Conservation (phyloP, 164 flowering plant genomes). For the Vitis labrusca region DNA sequence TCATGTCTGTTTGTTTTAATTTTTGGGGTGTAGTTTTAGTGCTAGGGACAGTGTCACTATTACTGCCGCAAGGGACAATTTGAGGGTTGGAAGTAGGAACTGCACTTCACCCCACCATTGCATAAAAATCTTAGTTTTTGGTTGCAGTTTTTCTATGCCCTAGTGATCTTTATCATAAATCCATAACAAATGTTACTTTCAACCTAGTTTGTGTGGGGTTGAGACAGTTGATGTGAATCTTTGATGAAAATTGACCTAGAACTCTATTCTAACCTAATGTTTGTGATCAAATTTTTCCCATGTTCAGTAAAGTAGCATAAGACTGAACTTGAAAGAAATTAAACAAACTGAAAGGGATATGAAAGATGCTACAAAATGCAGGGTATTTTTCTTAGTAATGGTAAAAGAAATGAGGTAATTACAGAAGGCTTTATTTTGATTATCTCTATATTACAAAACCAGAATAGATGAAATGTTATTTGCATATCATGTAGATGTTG, state of each 20-base stretch:
- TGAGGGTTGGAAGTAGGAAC: too few relatives aligned
- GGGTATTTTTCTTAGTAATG: too few relatives aligned
- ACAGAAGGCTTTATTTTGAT: too few relatives aligned
- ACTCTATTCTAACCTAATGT: neutral
- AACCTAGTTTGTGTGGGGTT: neutral
- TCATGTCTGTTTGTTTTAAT: neutral
- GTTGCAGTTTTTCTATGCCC: too few relatives aligned
- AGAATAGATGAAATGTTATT: neutral
- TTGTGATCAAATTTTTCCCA: neutral
- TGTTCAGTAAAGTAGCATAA: neutral
- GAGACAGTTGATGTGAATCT: neutral
- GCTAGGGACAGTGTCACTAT: too few relatives aligned
- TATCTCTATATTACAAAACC: neutral
- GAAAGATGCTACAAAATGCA: too few relatives aligned
- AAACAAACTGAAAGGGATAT: neutral
- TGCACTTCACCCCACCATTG: too few relatives aligned
- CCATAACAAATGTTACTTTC: neutral
- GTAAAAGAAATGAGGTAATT: too few relatives aligned
- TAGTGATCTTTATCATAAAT: too few relatives aligned
- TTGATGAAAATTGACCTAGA: neutral
- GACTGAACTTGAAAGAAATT: neutral
- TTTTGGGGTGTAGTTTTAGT: neutral
- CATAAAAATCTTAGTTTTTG: too few relatives aligned
- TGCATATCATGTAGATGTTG: constrained; percentile 41
- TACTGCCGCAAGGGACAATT: too few relatives aligned